Evolutionary conservation across 495 filamentous ascomycete genomes (phyloP).

Genomic region (Recurvomyces mirabilis): DNA sequence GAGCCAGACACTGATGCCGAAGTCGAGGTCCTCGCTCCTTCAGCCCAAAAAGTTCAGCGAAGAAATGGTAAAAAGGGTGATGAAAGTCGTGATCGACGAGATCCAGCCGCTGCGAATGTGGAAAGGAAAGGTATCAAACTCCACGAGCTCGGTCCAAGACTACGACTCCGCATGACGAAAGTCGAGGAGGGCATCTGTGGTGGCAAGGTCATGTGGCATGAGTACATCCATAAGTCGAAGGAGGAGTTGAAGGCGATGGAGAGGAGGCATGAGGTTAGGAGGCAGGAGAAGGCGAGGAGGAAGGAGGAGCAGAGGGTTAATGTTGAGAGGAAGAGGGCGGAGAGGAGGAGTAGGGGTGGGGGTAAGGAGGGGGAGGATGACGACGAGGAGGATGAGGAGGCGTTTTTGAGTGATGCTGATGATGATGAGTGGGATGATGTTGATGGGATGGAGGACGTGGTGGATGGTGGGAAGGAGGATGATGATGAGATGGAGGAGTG

Average conservation of each 20-base stretch:
- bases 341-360: conserved; percentile 38
- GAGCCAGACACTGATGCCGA: conserved; percentile 92
- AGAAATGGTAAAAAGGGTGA: conserved; percentile 1
- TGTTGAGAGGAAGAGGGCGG: conserved; percentile 67
- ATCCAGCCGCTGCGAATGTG: conserved; percentile 35
- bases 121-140: conserved; percentile 86
- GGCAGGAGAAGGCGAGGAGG: conserved; percentile 69
- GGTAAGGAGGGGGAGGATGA: conserved; percentile 45
- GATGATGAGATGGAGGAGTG: conserved; percentile 14
- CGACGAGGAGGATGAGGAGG: conserved; percentile 46
- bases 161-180: conserved; percentile 83
- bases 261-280: conserved; percentile 62
- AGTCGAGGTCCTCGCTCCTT: conserved; percentile 74
- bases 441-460: conserved; percentile 36
- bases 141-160: conserved; percentile 79
- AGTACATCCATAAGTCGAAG: conserved; percentile 73
- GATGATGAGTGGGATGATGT: conserved; percentile 51
- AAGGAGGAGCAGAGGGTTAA: conserved; percentile 76
- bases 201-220: conserved; percentile 95
- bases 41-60: conserved; percentile 57
- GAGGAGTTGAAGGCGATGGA: conserved; percentile 68
- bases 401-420: conserved; percentile 40
- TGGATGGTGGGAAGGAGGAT: conserved; percentile 14
- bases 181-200: conserved; percentile 89
- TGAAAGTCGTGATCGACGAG: background rate